A percentile compares a stretch with the other conserved stretches of the same genome.
Conservation (phyloP, 345 rosid species). For the Zanthoxylum bungeanum region DNA sequence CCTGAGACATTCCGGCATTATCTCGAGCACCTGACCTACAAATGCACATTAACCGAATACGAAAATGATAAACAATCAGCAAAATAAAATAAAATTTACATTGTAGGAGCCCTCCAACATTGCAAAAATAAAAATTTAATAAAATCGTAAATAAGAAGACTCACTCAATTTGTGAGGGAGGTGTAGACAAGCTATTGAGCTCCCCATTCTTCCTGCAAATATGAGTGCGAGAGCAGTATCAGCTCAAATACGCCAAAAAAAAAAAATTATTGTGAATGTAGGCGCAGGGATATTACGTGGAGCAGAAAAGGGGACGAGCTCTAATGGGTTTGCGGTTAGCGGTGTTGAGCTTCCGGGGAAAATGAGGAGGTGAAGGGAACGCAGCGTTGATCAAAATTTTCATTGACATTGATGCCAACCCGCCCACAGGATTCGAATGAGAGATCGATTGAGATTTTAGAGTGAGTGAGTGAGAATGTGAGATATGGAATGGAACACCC, state of each 20-base stretch:
- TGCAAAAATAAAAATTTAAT: neutral
- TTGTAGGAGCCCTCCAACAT: neutral
- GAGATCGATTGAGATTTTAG: neutral
- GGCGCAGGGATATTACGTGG: slow-evolving; percentile 16
- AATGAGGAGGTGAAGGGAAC: slow-evolving; percentile 21
- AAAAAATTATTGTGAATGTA: neutral
- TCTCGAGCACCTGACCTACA: slow-evolving; percentile 41
- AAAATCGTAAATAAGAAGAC: neutral
- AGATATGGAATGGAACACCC: no score
- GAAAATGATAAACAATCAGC: neutral
- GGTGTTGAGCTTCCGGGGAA: slow-evolving; percentile 6
- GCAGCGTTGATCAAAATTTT: slow-evolving; percentile 28
- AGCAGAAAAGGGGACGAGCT: slow-evolving; percentile 17
- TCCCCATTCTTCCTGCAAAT: slow-evolving; percentile 41
- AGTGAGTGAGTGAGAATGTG: neutral
- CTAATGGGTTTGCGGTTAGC: slow-evolving; percentile 3
- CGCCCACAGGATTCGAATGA: neutral
- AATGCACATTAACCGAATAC: slow-evolving; percentile 1
- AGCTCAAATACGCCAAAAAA: no score
- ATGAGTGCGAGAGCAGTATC: no score
- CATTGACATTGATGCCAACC: slow-evolving; percentile 5
- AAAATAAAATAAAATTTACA: no score
- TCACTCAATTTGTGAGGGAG: slow-evolving; percentile 31
- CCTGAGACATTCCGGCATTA: slow-evolving; percentile 41
- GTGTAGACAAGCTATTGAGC: slow-evolving; percentile 25